Evolutionary conservation across 805 yeast genomes (phyloP), one percentile per base, ranked within the genome.

Genomic region (Saccharomycopsis fibuligera): DNA sequence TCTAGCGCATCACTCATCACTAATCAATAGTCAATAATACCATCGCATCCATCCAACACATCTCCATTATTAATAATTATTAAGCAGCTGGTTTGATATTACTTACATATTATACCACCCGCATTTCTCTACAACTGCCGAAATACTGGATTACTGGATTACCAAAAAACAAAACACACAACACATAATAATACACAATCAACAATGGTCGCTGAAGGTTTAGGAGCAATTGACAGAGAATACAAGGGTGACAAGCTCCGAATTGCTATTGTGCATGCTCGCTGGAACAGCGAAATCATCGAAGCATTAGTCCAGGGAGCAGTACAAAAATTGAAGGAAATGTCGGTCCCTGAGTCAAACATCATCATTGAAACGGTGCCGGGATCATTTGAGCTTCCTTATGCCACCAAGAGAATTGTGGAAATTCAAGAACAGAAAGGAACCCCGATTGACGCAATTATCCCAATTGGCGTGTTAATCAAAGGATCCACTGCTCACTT

Each of bases 401-500:
- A 71, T 63, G 97, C 88, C 31, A 72, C 88, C 25, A 72, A 76
- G 64, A 68, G 69, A 53, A 67, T 80, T 54, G 66, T 70, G 37
- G 73, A 73, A 17, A 21, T 57, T 33, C 69, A 74, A 50, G 62
- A 65, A 22, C 59, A 59, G 33, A 56, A 65, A 47, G 74, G 72
- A 44, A 61, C 68, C 46, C 75, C 77, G 23, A 68, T 84, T 49
- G 96, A 93, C 64, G 96, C 91, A 4, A 77, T 91, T 35, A 86
- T 93, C 50, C 90, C 98, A 47, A 88, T 93, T 58, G 99, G 99
- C 49, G 90, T 86, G 35, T 74, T 93, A 60, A 91, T 93, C 68
- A 93, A 93, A 70, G 99, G 99, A 47, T 81, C 90, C 35, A 93
- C 98, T 33, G 89, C 89, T 96, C 99, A 93, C 69, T 93, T 93